Evolutionary conservation across 208 protist species (phyloP).

Genomic region (Acanthamoeba divionensis): DNA sequence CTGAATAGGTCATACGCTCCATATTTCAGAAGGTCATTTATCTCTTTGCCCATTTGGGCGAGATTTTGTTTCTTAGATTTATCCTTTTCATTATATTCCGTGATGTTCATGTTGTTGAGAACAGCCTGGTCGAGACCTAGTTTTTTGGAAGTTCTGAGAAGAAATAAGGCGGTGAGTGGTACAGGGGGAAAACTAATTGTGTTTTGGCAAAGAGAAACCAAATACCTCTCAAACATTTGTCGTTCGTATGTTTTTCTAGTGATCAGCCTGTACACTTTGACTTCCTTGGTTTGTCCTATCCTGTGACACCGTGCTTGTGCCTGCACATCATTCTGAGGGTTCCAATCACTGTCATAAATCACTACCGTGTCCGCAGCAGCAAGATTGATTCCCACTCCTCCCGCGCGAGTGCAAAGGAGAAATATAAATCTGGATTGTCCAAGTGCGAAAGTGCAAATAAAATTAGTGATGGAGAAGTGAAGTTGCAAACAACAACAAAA

Average conservation of each 20-base stretch:
- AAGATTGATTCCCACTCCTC: slow-evolving; percentile 86
- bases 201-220: too few species aligned
- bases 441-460: slow-evolving; percentile 79
- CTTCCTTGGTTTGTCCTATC: slow-evolving; percentile 80
- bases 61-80: slow-evolving; percentile 29
- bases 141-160: slow-evolving; percentile 83
- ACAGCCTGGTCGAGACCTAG: slow-evolving; percentile 80
- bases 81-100: background rate
- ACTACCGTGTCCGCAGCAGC: slow-evolving; percentile 83
- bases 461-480: slow-evolving; percentile 63
- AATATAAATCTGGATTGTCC: slow-evolving; percentile 74
- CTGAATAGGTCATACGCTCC: slow-evolving; percentile 75
- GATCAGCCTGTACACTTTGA: slow-evolving; percentile 69
- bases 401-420: slow-evolving; percentile 80
- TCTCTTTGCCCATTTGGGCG: slow-evolving; percentile 57
- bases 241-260: slow-evolving; percentile 23
- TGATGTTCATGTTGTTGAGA: slow-evolving; percentile 58
- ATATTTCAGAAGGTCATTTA: slow-evolving; percentile 71
- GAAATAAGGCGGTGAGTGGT: too few species aligned
- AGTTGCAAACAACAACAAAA: slow-evolving; percentile 73
- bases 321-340: slow-evolving; percentile 79
- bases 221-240: slow-evolving; percentile 16
- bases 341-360: slow-evolving; percentile 83
- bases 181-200: too few species aligned
- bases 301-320: slow-evolving; percentile 87